Percentiles rank a stretch among this genome's conserved stretches.
phyloP scores from a whole-genome alignment of 768 basidiomycete genomes.

The Kwoniella bestiolae region DNA sequence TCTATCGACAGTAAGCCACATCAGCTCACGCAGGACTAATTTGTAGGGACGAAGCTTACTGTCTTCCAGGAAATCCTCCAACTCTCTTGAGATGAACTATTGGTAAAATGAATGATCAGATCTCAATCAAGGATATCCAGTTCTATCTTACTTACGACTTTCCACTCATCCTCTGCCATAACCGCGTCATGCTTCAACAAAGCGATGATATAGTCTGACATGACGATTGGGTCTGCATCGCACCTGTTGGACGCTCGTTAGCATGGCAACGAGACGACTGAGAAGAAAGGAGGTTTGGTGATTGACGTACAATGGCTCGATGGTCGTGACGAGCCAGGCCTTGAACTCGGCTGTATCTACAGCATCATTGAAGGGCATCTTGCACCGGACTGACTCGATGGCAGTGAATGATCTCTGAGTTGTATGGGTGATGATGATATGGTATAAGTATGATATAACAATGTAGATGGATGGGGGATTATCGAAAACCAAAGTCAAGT shows the following conservation, averaged over 20 bases:
- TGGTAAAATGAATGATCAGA: conserved; percentile 17
- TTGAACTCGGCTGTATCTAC: conserved; percentile 67
- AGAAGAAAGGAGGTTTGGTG: conserved; percentile 1
- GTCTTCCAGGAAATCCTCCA: conserved; percentile 92
- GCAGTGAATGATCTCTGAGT: no score
- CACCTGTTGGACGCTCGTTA: conserved; percentile 64
- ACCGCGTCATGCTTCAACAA: conserved; percentile 82
- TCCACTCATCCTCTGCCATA: conserved; percentile 73
- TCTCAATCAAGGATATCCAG: not conserved
- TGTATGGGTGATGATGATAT: not conserved
- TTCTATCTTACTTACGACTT: conserved; percentile 62
- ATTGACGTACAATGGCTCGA: conserved; percentile 83
- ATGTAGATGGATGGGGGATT: no score
- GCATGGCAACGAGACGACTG: not conserved
- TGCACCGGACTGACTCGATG: not conserved
- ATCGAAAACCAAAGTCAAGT: no score
- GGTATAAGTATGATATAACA: no score
- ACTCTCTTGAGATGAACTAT: conserved; percentile 65
- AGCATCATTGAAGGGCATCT: conserved; percentile 49
- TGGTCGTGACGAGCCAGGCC: conserved; percentile 82
- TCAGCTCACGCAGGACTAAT: no score
- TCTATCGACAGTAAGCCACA: no score
- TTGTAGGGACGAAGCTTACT: conserved; percentile 63
- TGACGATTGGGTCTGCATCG: conserved; percentile 91
- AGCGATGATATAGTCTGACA: conserved; percentile 92